Evolutionary conservation across 225 moss, liverwort and hornwort species (phyloP).

Genomic region (Sphagnum tenellum): DNA sequence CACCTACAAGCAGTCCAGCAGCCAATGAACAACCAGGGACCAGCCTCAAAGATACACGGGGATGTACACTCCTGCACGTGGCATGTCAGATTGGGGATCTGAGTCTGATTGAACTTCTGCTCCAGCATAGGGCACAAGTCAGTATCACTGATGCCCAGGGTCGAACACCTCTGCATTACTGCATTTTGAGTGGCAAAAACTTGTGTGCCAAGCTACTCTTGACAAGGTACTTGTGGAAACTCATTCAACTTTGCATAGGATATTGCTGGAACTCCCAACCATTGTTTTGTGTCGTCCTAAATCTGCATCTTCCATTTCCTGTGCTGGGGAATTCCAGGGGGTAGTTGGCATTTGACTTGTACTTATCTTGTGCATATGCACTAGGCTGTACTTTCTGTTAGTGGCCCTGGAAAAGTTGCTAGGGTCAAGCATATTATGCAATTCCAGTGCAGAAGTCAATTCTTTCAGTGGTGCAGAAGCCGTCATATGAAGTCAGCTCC

Average conservation of each 20-base stretch:
- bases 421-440: no score
- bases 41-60: constrained; percentile 34
- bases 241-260: background rate
- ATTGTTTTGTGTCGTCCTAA: background rate
- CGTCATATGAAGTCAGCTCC: no score
- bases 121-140: constrained; percentile 81
- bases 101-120: constrained; percentile 69
- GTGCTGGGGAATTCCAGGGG: background rate
- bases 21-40: constrained; percentile 16
- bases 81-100: constrained; percentile 77
- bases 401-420: no score
- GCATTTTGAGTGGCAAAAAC: constrained; percentile 48
- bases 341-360: background rate
- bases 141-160: constrained; percentile 54
- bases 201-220: constrained; percentile 79
- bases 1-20: constrained; percentile 19
- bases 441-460: no score
- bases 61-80: constrained; percentile 65
- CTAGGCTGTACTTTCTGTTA: constrained; percentile 1
- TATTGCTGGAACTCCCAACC: background rate
- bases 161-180: constrained; percentile 78
- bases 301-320: background rate
- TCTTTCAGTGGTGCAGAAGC: no score
- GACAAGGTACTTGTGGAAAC: constrained; percentile 25
- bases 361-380: background rate